phyloP scores from a whole-genome alignment of 345 rosid species.

The Citrus cavaleriei region DNA sequence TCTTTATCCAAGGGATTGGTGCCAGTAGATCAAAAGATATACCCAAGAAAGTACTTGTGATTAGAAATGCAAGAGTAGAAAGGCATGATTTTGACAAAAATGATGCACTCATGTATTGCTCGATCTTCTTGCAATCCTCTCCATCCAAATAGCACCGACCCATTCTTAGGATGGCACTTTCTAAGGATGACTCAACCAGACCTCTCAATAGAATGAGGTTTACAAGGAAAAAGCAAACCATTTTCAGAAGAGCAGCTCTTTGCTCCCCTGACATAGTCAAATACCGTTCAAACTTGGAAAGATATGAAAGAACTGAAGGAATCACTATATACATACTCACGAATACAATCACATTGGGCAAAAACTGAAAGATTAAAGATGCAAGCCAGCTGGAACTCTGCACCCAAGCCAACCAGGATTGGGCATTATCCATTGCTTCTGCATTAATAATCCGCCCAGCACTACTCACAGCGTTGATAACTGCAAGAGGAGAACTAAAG shows the following conservation, averaged over 20 bases:
- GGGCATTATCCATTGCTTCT: slow-evolving; percentile 91
- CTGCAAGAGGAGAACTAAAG: slow-evolving; percentile 92
- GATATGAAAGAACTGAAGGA: slow-evolving; percentile 86
- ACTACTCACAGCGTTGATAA: slow-evolving; percentile 73
- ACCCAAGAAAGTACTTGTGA: slow-evolving; percentile 89
- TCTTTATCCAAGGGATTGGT: slow-evolving; percentile 98
- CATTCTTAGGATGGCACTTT: slow-evolving; percentile 78
- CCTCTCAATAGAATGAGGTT: slow-evolving; percentile 86
- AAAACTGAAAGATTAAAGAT: slow-evolving; percentile 80
- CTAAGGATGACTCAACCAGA: slow-evolving; percentile 86
- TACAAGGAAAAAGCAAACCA: slow-evolving; percentile 98
- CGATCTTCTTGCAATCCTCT: slow-evolving; percentile 95
- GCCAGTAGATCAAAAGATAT: slow-evolving; percentile 89
- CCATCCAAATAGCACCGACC: slow-evolving; percentile 95
- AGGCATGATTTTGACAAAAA: slow-evolving; percentile 89
- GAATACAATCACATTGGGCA: slow-evolving; percentile 88
- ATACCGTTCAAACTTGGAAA: slow-evolving; percentile 91
- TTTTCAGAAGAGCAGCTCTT: slow-evolving; percentile 89
- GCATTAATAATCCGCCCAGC: slow-evolving; percentile 88
- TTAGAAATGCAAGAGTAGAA: slow-evolving; percentile 90
- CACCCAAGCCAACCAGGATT: slow-evolving; percentile 87
- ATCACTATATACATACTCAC: slow-evolving; percentile 92
- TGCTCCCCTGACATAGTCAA: slow-evolving; percentile 89
- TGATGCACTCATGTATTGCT: slow-evolving; percentile 93
- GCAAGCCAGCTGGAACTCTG: slow-evolving; percentile 95